phyloP scores from a whole-genome alignment of 352 stramenopile genomes.

The Globisporangium megalacanthum region DNA sequence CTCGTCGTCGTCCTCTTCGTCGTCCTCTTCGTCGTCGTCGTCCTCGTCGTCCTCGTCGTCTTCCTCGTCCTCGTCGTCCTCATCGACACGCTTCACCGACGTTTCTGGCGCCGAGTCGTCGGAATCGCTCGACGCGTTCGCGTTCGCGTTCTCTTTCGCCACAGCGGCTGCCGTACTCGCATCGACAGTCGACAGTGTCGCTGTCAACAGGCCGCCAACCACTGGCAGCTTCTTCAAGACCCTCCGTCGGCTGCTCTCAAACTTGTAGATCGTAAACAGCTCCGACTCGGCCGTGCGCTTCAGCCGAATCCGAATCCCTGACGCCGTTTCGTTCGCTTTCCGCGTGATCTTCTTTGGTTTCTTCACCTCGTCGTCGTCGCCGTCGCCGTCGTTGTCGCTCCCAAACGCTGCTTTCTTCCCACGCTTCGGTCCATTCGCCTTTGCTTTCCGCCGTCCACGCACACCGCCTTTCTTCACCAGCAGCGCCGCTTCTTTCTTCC shows the following conservation, averaged over 20 bases:
- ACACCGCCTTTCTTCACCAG: conserved; percentile 30
- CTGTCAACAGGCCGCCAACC: background rate
- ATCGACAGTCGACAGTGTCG: conserved; percentile 13
- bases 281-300: conserved; percentile 15
- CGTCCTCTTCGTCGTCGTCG: conserved; percentile 31
- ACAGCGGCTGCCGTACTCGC: background rate
- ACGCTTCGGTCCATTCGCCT: conserved; percentile 27
- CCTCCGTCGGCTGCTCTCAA: conserved; percentile 30
- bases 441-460: conserved; percentile 31
- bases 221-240: conserved; percentile 41
- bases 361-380: conserved; percentile 29
- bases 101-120: conserved; percentile 26
- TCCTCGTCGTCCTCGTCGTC: conserved; percentile 40
- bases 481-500: conserved; percentile 38
- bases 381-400: conserved; percentile 48
- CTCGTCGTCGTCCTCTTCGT: conserved; percentile 21
- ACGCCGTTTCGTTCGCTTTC: conserved; percentile 9
- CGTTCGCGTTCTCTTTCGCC: conserved; percentile 20
- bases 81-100: conserved; percentile 17
- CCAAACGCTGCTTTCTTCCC: conserved; percentile 31
- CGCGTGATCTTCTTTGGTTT: conserved; percentile 4
- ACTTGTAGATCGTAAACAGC: conserved; percentile 33
- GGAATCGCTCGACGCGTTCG: conserved; percentile 25
- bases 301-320: conserved; percentile 38
- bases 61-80: conserved; percentile 40